Evolutionary conservation across 352 stramenopile species (phyloP), one percentile per base, ranked within the genome.

Genomic region (Elongisporangium anandrum): DNA sequence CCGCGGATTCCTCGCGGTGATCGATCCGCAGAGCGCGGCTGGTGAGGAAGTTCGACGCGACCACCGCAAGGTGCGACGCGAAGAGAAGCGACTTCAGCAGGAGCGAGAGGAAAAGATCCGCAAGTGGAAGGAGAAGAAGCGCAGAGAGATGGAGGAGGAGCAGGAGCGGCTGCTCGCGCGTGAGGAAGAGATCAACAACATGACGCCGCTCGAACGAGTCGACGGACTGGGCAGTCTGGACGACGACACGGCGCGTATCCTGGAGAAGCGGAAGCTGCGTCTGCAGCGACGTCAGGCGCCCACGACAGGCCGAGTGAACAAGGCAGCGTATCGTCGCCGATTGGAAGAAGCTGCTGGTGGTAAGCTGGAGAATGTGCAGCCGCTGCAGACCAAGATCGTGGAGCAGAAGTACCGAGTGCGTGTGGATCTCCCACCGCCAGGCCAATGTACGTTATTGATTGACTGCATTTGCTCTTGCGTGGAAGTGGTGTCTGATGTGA

Each of bases 301-400:
- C 2, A 90, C 82, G 0, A 90, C 68, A 9, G 77, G 76, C 7
- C 73, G 85, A 54, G 76, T 94, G 21, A 92, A 91, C 54, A 94
- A 93, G 55, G 61, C 81, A 9, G 83, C 82, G 47, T 90, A 88
- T 62, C 78, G 85, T 38, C 80, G 81, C 61, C 81, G 85, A 9
- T 51, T 94, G 1, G 85, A 93, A 52, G 80, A 90, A 68, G 79
- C 73, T 9, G 82, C 79, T 2, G 85, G 85, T 50, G 85, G 85
- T 12, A 94, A 90, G 61, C 70, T 86, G n/a, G 77, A 90, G 26
- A 91, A 88, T 57, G 72, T 92, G 24, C 78, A 85, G 61, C 82
- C 80, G 16, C 59, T 90, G 49, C 81, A 85, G 38, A 79, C 74
- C 4, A 87, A 79, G 54, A 47, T 77, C 4, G 79, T 92, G 15